Evolutionary conservation across 345 rosid species (phyloP), one percentile per base, ranked within the genome.

Genomic region (Dimocarpus longan): DNA sequence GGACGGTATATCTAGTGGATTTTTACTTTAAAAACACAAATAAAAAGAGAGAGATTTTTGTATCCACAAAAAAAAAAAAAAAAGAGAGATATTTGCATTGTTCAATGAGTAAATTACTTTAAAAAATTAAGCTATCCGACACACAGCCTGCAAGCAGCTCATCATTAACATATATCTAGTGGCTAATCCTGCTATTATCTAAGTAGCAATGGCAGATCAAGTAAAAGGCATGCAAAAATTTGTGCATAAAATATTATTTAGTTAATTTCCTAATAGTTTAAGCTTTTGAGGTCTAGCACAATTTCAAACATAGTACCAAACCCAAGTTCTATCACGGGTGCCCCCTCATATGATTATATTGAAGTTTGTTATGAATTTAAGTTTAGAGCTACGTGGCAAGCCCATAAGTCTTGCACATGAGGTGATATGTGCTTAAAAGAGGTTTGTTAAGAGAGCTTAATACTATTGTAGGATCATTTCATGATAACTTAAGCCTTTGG

Each of bases 151-250:
- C n/a, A n/a, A n/a, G n/a, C n/a, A n/a, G 18, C 19, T 32, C 74
- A 46, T 46, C 50, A 39, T 37, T 40, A 57, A 12, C n/a, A 72
- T 40, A 59, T 57, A 57, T 39, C 21, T 16, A 13, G 52, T 28
- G 52, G 67, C 50, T 59, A 37, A 15, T 57, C 46, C 15, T 57
- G 21, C 63, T 57, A 7, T 48, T 18, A 52, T 71, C 24, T 16
- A n/a, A 72, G 56, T 22, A 43, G 40, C 21, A 16, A 62, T 26
- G 43, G 13, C 60, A 63, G 39, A 74, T 18, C 10, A 26, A 62
- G 57, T 75, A 48, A 59, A 79, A 39, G 12, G 74, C 76, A 59
- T 8, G 40, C 43, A 57, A 57, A 57, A 57, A 18, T 3, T 8
- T 7, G 28, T 21, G 65, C 3, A 15, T 19, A 60, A 19, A 60